Evolutionary conservation across 2,329 filamentous ascomycete genomes (phyloP).

Genomic region (Colletotrichum somersetense): DNA sequence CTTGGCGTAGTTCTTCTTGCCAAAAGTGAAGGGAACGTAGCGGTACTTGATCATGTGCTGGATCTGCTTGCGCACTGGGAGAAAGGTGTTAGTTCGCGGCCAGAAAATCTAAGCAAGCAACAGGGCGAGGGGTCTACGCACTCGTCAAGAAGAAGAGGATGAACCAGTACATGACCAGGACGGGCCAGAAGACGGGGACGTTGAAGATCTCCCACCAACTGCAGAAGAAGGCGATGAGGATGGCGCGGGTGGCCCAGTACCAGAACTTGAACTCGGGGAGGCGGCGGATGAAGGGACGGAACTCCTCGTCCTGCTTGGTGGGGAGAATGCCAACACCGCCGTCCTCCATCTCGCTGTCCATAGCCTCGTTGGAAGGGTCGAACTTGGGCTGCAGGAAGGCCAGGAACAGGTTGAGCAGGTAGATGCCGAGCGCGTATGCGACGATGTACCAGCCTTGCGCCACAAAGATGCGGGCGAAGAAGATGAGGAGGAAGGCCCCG

Average conservation of each 20-base stretch:
- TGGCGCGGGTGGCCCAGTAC: constrained; percentile 92
- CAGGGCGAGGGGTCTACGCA: constrained; percentile 63
- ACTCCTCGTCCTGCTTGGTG: constrained; percentile 97
- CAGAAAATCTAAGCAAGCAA: constrained; percentile 5
- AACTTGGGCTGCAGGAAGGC: constrained; percentile 99
- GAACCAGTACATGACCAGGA: constrained; percentile 98
- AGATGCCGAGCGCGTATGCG: constrained; percentile 97
- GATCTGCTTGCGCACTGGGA: constrained; percentile 96
- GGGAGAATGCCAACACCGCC: constrained; percentile 85
- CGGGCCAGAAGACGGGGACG: constrained; percentile 98
- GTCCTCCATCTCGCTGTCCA: constrained; percentile 97
- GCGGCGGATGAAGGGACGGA: constrained; percentile 94
- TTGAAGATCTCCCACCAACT: constrained; percentile 96
- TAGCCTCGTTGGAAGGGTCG: constrained; percentile 90
- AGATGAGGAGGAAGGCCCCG: constrained; percentile 78
- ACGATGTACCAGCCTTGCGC: constrained; percentile 99
- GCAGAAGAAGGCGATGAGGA: constrained; percentile 86
- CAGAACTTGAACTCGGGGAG: constrained; percentile 99
- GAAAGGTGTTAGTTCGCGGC: constrained; percentile 20
- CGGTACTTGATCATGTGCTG: constrained; percentile 99
- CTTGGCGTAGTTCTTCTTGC: constrained; percentile 85
- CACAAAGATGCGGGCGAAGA: constrained; percentile 89
- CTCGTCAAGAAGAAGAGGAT: constrained; percentile 96
- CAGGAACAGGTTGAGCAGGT: constrained; percentile 98
- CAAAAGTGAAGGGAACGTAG: constrained; percentile 93